Evolutionary conservation across 208 protist genomes (phyloP), one percentile per base, ranked within the genome.

Genomic region (Crithidia bombi): DNA sequence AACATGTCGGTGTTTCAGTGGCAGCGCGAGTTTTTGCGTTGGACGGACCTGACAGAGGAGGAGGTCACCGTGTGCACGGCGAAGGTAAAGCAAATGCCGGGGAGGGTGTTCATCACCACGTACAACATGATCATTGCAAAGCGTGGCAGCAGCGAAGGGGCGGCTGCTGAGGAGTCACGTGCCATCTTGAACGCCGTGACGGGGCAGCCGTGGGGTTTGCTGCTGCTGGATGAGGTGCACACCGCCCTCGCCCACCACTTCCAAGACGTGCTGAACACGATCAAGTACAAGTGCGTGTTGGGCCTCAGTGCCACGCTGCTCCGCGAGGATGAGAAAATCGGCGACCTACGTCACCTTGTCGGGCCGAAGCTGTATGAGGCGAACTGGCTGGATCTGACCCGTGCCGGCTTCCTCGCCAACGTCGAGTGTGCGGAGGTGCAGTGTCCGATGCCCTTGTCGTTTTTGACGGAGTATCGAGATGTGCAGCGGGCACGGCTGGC

Each of bases 211-310:
- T 99, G 99, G 99, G 99, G 99, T 32, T 66, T 99, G 10, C 66
- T 99, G 35, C 63, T 99, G 7, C 79, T 99, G n/a, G 99, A 99
- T 62, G 98, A 99, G 82, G 99, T 99, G 32, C 99, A 99, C 78
- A 97, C 98, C 0, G 97, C 94, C 7, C 96, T 98, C 12, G 98
- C 98, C 4, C 79, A 96, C 25, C 97, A 94, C 67, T 99, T 99
- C 78, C 89, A 97, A 63, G 90, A 97, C 32, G 96, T 98, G 33
- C 72, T 99, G 38, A 92, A 94, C 55, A 86, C 86, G 0, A 83
- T 98, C 7, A 76, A 94, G 58, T 92, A 98, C 46, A 97, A 99
- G 83, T 99, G 97, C 75, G 99, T 99, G 75, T 82, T 99, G 6
- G 99, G 99, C 15, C 89, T 99, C 3, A 99, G 98, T 33, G 97